phyloP scores from a whole-genome alignment of 2,329 filamentous ascomycete species.

The Alternaria burnsii region DNA sequence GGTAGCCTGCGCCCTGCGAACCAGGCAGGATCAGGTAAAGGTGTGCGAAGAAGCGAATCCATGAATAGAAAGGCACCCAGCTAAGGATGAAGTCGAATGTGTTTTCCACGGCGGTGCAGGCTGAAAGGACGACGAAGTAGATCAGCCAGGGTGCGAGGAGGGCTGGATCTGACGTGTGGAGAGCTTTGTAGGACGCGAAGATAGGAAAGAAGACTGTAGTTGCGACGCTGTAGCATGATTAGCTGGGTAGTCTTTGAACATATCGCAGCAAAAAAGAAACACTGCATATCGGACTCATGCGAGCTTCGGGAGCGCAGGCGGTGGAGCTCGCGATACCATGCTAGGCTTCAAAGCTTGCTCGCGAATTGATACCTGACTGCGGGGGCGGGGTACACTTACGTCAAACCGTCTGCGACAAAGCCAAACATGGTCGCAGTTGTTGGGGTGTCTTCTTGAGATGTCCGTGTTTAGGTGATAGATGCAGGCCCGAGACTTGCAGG shows the following conservation, averaged over 20 bases:
- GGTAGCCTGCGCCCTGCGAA: conserved; percentile 86
- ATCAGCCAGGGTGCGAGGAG: conserved; percentile 97
- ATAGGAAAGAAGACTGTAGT: conserved; percentile 92
- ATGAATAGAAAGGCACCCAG: conserved; percentile 95
- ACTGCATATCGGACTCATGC: conserved; percentile 10
- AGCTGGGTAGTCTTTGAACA: conserved; percentile 18
- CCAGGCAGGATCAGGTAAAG: conserved; percentile 97
- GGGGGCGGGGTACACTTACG: conserved; percentile 47
- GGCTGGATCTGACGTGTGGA: conserved; percentile 88
- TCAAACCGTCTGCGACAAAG: conserved; percentile 51
- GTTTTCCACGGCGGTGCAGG: conserved; percentile 81
- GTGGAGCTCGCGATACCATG: conserved; percentile 14
- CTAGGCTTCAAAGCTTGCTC: conserved; percentile 17
- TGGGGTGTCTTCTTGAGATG: conserved; percentile 3
- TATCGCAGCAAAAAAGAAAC: conserved; percentile 2
- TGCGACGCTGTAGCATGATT: conserved; percentile 41
- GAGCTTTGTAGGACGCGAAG: conserved; percentile 97
- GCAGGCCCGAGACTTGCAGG: conserved; percentile 10
- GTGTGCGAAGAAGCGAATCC: conserved; percentile 85
- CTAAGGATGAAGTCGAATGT: conserved; percentile 86
- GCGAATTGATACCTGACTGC: conserved; percentile 12
- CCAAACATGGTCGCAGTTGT: conserved; percentile 42
- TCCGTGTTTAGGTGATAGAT: conserved; percentile 11
- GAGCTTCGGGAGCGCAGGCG: conserved; percentile 17
- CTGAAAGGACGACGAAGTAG: conserved; percentile 96